A percentile compares a stretch with the other conserved stretches of the same genome.
phyloP scores from a whole-genome alignment of 768 basidiomycete genomes.

The Lactarius hatsudake region DNA sequence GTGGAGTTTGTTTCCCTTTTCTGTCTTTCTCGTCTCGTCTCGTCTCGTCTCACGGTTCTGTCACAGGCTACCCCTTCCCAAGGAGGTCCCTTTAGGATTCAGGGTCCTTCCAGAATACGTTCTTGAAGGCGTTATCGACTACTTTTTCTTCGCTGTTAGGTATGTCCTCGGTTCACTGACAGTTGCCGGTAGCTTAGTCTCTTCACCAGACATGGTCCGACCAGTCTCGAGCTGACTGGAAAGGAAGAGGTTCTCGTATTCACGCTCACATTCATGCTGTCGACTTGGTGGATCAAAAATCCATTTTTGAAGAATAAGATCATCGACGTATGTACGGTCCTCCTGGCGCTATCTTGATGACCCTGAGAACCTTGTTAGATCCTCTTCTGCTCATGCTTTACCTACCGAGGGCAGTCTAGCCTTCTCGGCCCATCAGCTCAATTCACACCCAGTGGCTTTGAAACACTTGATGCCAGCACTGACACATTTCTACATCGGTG shows the following conservation, averaged over 20 bases:
- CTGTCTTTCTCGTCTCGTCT: neutral
- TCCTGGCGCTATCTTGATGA: neutral
- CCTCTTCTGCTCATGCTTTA: slow-evolving; percentile 68
- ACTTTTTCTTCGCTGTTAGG: slow-evolving; percentile 80
- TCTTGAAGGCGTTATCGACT: slow-evolving; percentile 90
- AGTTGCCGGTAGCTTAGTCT: neutral
- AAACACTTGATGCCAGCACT: slow-evolving; percentile 88
- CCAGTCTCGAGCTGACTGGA: slow-evolving; percentile 79
- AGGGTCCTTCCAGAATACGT: slow-evolving; percentile 90
- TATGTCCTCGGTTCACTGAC: slow-evolving; percentile 36
- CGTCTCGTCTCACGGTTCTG: neutral
- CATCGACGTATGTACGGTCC: slow-evolving; percentile 63
- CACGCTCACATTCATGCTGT: slow-evolving; percentile 85
- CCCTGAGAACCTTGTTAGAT: slow-evolving; percentile 43
- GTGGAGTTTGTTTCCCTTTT: slow-evolving; percentile 53
- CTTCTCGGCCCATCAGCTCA: slow-evolving; percentile 81
- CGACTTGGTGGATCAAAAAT: slow-evolving; percentile 98
- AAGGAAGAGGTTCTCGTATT: slow-evolving; percentile 87
- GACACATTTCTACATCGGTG: slow-evolving; percentile 94
- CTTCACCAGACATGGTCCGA: slow-evolving; percentile 54
- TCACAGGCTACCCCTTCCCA: slow-evolving; percentile 77
- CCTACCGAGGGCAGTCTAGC: slow-evolving; percentile 62
- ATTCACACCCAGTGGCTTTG: slow-evolving; percentile 79
- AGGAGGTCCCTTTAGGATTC: slow-evolving; percentile 82
- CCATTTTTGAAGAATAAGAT: slow-evolving; percentile 97